These are phyloP conservation scores for Artemisia annua DNA, from an alignment of 129 eudicot genomes.

Conservation along the genomic window DNA sequence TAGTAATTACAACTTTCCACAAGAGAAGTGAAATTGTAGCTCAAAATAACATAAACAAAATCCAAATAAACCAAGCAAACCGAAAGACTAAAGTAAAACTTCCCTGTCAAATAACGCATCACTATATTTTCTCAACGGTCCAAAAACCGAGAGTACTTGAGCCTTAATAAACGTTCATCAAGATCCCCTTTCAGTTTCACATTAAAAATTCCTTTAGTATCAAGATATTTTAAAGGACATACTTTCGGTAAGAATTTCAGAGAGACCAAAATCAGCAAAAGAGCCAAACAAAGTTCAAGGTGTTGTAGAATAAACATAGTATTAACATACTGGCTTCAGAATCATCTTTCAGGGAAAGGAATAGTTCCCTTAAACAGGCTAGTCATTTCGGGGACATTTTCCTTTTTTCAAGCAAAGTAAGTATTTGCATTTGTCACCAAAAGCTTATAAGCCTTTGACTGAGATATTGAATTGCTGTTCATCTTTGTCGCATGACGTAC, in stretches of 20 bases:
- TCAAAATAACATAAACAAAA: background rate
- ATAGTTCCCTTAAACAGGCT: background rate
- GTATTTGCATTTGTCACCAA: conserved; percentile 35
- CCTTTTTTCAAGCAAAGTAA: conserved; percentile 29
- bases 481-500: too few relatives aligned
- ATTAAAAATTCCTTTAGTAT: conserved; percentile 25
- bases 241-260: conserved; percentile 23
- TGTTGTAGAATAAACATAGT: conserved; percentile 26
- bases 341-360: background rate
- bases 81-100: background rate
- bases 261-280: conserved; percentile 30
- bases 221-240: conserved; percentile 21
- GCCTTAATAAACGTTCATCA: conserved; percentile 7
- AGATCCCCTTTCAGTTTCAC: conserved; percentile 11
- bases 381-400: conserved; percentile 6
- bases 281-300: conserved; percentile 30
- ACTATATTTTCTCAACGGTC: conserved; percentile 4
- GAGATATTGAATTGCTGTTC: background rate
- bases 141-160: conserved; percentile 3
- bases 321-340: conserved; percentile 20
- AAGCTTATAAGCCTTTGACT: conserved; percentile 29
- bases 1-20: background rate
- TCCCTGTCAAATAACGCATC: background rate
- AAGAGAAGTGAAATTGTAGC: background rate
- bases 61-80: background rate